Percentiles rank a stretch among this genome's conserved stretches.
Evolutionary conservation across 805 yeast genomes (phyloP).

Genomic region (Pichia thaimueangensis): DNA sequence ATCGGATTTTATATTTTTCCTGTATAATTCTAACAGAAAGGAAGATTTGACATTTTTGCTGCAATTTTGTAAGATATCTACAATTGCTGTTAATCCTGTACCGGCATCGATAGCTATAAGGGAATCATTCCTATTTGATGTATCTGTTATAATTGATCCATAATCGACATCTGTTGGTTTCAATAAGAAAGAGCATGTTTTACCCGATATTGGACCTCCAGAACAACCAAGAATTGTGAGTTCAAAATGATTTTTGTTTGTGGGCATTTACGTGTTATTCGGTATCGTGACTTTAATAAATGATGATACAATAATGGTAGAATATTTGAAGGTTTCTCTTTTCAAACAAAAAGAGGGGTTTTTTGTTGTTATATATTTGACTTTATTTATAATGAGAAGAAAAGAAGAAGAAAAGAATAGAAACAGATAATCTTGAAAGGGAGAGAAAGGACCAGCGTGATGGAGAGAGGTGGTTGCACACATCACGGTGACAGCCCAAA

Average conservation of each 20-base stretch:
- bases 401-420: no score
- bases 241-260: conserved; percentile 36
- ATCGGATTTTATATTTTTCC: background rate
- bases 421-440: no score
- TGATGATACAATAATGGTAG: no score
- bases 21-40: conserved; percentile 16
- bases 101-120: conserved; percentile 76
- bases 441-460: no score
- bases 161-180: conserved; percentile 47
- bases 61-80: conserved; percentile 28
- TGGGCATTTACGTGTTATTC: conserved; percentile 15
- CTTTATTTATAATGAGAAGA: no score
- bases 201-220: conserved; percentile 78
- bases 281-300: no score
- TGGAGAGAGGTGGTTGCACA: no score
- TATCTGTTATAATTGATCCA: conserved; percentile 25
- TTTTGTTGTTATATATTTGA: no score
- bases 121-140: conserved; percentile 23
- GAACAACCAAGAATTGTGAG: conserved; percentile 67
- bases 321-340: no score
- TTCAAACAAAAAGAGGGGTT: no score
- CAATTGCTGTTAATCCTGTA: conserved; percentile 52
- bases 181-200: conserved; percentile 61
- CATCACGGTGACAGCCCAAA: no score
- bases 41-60: background rate